Percentiles rank a stretch among this genome's conserved stretches.
phyloP scores from a whole-genome alignment of 164 flowering plant genomes.

The Liriodendron chinense region DNA sequence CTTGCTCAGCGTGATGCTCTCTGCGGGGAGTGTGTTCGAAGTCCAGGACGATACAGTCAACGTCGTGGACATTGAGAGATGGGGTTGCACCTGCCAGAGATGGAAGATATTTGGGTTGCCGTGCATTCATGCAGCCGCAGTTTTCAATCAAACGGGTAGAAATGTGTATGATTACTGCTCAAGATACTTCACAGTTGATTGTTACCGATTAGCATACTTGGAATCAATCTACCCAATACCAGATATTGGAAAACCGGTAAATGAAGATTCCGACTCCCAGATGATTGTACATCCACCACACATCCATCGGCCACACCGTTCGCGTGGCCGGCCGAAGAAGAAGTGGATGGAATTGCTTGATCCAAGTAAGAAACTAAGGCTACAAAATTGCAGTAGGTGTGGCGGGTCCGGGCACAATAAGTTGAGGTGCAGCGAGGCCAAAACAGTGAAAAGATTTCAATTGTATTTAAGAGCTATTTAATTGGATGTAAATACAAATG shows the following conservation, averaged over 20 bases:
- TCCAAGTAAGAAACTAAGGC: constrained; percentile 9
- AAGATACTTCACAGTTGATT: constrained; percentile 51
- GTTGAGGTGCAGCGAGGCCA: constrained; percentile 13
- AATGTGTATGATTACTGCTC: constrained; percentile 62
- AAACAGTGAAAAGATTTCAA: not conserved
- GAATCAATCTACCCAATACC: constrained; percentile 73
- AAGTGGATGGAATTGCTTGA: constrained; percentile 14
- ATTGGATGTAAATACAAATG: no score
- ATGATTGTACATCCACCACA: constrained; percentile 32
- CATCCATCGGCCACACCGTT: not conserved
- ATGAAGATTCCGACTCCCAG: constrained; percentile 22
- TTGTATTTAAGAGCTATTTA: no score
- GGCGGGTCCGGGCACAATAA: constrained; percentile 27
- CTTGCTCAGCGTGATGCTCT: constrained; percentile 33
- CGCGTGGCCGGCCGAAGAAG: constrained; percentile 16
- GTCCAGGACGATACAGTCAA: constrained; percentile 46
- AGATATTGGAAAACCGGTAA: constrained; percentile 33
- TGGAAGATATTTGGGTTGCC: constrained; percentile 75
- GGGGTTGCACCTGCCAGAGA: constrained; percentile 60
- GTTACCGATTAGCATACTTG: constrained; percentile 50
- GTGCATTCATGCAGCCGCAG: constrained; percentile 76
- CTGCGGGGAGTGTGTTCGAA: constrained; percentile 48
- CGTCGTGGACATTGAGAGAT: constrained; percentile 52
- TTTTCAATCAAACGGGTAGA: constrained; percentile 42
- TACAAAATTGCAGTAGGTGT: constrained; percentile 29